Evolutionary conservation across 441 rosid species (phyloP).

Genomic region (Euphorbia neoarborescens): DNA sequence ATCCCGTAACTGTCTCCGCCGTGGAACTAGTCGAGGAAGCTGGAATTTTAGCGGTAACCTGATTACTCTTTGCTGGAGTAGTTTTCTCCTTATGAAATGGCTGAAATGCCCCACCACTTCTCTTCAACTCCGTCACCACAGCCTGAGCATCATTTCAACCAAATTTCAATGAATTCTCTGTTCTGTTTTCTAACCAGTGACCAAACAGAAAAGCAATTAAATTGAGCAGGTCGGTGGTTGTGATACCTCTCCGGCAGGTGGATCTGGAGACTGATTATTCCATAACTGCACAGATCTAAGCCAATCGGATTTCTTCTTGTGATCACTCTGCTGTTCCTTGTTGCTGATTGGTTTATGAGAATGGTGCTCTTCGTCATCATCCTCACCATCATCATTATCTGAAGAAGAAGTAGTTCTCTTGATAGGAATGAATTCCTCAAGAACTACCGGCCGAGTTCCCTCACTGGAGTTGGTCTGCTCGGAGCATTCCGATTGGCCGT

Average conservation of each 20-base stretch:
- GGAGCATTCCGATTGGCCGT: conserved; percentile 65
- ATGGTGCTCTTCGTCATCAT: conserved; percentile 30
- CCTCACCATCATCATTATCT: conserved; percentile 23
- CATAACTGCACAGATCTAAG: conserved; percentile 95
- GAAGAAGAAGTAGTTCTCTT: conserved; percentile 37
- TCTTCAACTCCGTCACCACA: conserved; percentile 55
- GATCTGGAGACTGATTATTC: conserved; percentile 66
- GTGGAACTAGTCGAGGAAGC: conserved; percentile 45
- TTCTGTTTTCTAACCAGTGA: not conserved
- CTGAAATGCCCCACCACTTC: conserved; percentile 58
- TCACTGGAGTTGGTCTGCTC: conserved; percentile 74
- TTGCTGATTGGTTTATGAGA: conserved; percentile 23
- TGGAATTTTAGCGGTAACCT: conserved; percentile 26
- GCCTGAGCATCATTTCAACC: conserved; percentile 23
- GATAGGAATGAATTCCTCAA: conserved; percentile 76
- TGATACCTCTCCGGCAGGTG: conserved; percentile 33
- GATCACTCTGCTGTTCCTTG: conserved; percentile 10
- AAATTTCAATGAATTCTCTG: not conserved
- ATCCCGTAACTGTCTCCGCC: conserved; percentile 19
- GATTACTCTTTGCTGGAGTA: conserved; percentile 24
- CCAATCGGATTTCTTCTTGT: conserved; percentile 76
- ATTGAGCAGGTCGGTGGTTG: not conserved
- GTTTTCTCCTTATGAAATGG: conserved; percentile 48
- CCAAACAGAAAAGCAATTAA: not conserved
- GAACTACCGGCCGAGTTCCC: conserved; percentile 34